Evolutionary conservation across 2,329 filamentous ascomycete species (phyloP), one percentile per base, ranked within the genome.

Genomic region (Rachicladosporium sp.): DNA sequence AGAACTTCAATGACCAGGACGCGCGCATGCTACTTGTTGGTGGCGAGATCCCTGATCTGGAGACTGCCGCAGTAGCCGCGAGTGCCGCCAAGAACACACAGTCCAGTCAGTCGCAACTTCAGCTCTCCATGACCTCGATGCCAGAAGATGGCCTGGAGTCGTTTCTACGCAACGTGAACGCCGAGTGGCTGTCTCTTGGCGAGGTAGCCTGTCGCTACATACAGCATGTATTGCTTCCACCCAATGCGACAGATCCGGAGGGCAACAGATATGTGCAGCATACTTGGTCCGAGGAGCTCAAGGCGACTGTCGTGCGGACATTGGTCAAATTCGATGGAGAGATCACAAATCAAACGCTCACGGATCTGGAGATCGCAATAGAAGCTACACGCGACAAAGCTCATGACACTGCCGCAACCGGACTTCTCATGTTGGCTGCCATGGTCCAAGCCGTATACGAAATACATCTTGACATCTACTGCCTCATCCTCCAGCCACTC

Each of bases 391-490:
- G 45, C 10, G 32, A 44, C 11, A 15, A 32, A 19, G 15, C 33
- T 2, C 30, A 29, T 19, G 38, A 33, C 9, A 9, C 9, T 4
- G 15, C 15, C 15, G 31, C 11, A n/a, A 4, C 7, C 4, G 13
- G 13, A n/a, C 19, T 6, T 23, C 21, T n/a, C 15, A 44, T 59
- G 13, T 50, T 65, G 21, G 55, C 72, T 31, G 71, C 75, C 36
- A 67, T 78, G 54, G 34, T 41, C 7, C 67, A 82, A 53, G 68
- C 69, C 2, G 59, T 82, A 2, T 80, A 78, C 47, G 79, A 83
- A 54, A 59, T 82, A 23, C 78, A 82, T 50, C 64, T 82, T 4
- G 78, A 82, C 50, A 64, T 80, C 6, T 80, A 76, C 53, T 71
- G 71, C 4, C 61, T 71, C n/a, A 74, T 80, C 48, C 78, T 73